phyloP scores from a whole-genome alignment of 495 filamentous ascomycete genomes.

The Cladorrhinum samala region DNA sequence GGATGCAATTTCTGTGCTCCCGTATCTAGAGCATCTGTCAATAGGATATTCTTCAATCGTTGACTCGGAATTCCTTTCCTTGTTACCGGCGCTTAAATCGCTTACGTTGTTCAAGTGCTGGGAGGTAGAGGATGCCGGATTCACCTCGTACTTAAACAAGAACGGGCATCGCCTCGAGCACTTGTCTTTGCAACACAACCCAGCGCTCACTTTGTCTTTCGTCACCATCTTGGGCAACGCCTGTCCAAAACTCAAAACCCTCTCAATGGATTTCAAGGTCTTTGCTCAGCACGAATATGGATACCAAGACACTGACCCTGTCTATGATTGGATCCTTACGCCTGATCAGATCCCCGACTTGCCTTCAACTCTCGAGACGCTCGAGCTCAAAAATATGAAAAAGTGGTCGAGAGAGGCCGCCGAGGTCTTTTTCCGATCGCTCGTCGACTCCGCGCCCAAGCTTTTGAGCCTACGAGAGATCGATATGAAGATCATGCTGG shows the following conservation, averaged over 20 bases:
- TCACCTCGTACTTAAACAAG: constrained; percentile 54
- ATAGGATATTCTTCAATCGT: too few relatives aligned
- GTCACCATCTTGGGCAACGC: constrained; percentile 50
- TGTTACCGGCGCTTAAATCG: constrained; percentile 43
- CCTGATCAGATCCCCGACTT: constrained; percentile 61
- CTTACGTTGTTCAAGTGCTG: constrained; percentile 72
- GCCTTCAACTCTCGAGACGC: constrained; percentile 59
- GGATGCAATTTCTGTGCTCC: constrained; percentile 51
- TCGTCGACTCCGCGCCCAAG: constrained; percentile 59
- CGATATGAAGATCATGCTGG: constrained; percentile 63
- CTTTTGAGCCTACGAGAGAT: constrained; percentile 61
- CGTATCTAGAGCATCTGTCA: constrained; percentile 55
- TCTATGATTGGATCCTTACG: constrained; percentile 57
- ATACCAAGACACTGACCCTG: constrained; percentile 58
- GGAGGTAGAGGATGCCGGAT: constrained; percentile 52
- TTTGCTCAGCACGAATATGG: constrained; percentile 44
- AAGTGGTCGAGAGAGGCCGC: constrained; percentile 60
- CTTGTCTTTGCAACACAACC: constrained; percentile 69
- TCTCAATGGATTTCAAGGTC: constrained; percentile 70
- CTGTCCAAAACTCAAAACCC: constrained; percentile 61
- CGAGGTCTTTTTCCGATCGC: constrained; percentile 66
- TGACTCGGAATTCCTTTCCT: constrained; percentile 54
- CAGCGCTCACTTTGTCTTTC: constrained; percentile 67
- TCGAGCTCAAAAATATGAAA: constrained; percentile 69
- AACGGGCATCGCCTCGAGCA: constrained; percentile 57